Evolutionary conservation across 2,329 filamentous ascomycete species (phyloP).

Genomic region (Cercospora janseana): DNA sequence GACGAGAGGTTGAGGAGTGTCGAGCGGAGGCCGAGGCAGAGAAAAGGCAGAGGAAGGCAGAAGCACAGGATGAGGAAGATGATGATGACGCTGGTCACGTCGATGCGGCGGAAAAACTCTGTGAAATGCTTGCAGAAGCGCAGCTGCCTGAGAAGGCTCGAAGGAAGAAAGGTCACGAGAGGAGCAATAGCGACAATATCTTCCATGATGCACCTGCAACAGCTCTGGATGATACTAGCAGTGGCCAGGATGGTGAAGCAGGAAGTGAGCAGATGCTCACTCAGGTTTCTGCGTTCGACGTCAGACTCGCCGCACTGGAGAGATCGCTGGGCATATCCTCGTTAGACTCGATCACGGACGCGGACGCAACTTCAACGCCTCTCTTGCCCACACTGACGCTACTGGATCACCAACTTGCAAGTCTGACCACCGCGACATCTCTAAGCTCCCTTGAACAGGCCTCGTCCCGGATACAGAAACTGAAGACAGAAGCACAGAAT

Average conservation of each 20-base stretch:
- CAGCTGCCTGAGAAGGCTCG: conserved; percentile 8
- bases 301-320: conserved; percentile 75
- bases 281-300: conserved; percentile 84
- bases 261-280: conserved; percentile 61
- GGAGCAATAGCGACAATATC: conserved; percentile 12
- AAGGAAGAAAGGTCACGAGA: conserved; percentile 3
- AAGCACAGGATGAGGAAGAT: conserved; percentile 51
- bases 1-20: conserved; percentile 72
- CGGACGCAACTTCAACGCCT: conserved; percentile 55
- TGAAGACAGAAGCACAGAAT: conserved; percentile 64
- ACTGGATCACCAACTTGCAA: conserved; percentile 75
- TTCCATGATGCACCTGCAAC: conserved; percentile 26
- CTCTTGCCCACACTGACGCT: conserved; percentile 79
- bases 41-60: conserved; percentile 39
- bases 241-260: neutral
- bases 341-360: conserved; percentile 59
- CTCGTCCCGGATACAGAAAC: conserved; percentile 29
- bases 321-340: conserved; percentile 75
- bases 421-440: conserved; percentile 66
- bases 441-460: conserved; percentile 67
- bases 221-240: conserved; percentile 6
- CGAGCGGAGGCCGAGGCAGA: conserved; percentile 45
- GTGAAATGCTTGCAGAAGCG: conserved; percentile 10
- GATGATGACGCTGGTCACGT: conserved; percentile 42
- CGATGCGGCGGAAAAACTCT: conserved; percentile 10